These are phyloP conservation scores for Acer yangbiense DNA, from an alignment of 345 rosid species.

Conservation along the genomic window DNA sequence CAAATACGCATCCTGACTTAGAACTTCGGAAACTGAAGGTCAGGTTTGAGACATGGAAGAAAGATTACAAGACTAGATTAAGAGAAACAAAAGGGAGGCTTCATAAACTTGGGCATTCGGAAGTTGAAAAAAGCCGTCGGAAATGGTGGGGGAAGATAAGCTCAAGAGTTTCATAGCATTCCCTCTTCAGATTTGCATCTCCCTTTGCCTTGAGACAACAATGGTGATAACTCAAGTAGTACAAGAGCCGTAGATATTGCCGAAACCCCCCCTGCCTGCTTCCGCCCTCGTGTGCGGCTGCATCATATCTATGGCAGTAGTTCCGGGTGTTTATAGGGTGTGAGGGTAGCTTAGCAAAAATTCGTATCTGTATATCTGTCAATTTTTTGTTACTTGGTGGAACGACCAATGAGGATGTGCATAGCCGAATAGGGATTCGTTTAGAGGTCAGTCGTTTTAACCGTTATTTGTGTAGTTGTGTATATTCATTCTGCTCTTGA, in stretches of 20 bases:
- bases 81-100: constrained; percentile 70
- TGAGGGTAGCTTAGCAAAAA: constrained; percentile 15
- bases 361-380: constrained; percentile 26
- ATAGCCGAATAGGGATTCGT: constrained; percentile 26
- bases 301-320: constrained; percentile 1
- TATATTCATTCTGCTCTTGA: constrained; percentile 29
- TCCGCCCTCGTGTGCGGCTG: constrained; percentile 15
- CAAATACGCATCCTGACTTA: constrained; percentile 48
- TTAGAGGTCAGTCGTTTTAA: constrained; percentile 7
- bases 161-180: constrained; percentile 16
- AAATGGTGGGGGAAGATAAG: constrained; percentile 89
- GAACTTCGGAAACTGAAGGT: constrained; percentile 66
- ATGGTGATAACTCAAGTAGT: background rate
- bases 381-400: constrained; percentile 37
- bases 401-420: constrained; percentile 31
- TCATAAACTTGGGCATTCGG: constrained; percentile 50
- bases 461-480: constrained; percentile 19
- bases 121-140: constrained; percentile 55
- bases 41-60: constrained; percentile 84
- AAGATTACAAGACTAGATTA: constrained; percentile 75
- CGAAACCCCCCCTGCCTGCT: constrained; percentile 14
- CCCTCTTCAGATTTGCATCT: constrained; percentile 9
- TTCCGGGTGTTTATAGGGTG: constrained; percentile 3
- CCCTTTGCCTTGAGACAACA: background rate
- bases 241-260: background rate